A percentile compares a stretch with the other conserved stretches of the same genome.
Conservation (phyloP, 495 filamentous ascomycete genomes). For the Aspergillus saccharolyticus region DNA sequence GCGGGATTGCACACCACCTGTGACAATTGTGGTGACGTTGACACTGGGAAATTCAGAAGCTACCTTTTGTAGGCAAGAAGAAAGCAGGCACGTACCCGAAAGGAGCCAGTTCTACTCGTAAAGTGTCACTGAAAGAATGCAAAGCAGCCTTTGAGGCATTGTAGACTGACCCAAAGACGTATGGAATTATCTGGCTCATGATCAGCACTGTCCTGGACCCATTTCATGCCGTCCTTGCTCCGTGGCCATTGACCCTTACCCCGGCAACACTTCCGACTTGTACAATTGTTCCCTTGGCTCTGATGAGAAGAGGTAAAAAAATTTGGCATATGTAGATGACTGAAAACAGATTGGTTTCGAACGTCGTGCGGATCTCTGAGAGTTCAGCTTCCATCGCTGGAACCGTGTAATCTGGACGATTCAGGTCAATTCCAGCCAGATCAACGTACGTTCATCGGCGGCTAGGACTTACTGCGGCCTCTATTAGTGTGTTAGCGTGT, state of each 20-base stretch:
- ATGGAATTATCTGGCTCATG: conserved; percentile 41
- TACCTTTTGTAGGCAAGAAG: background rate
- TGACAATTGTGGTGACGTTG: conserved; percentile 53
- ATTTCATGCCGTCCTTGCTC: background rate
- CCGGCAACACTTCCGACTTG: conserved; percentile 56
- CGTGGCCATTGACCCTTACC: conserved; percentile 17
- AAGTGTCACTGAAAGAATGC: conserved; percentile 54
- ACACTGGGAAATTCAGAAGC: conserved; percentile 26
- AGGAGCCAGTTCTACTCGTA: conserved; percentile 51
- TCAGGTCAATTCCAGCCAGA: conserved; percentile 4
- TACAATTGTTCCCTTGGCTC: conserved; percentile 56
- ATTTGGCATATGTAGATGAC: conserved; percentile 56
- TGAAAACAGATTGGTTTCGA: conserved; percentile 56
- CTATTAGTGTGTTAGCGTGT: conserved; percentile 19
- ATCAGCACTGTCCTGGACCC: background rate
- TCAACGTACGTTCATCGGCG: background rate
- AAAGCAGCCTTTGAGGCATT: conserved; percentile 62
- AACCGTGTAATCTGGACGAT: conserved; percentile 50
- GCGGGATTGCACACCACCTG: conserved; percentile 56
- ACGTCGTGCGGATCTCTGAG: conserved; percentile 45
- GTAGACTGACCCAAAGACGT: conserved; percentile 54
- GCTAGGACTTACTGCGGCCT: conserved; percentile 33
- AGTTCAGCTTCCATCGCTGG: conserved; percentile 54
- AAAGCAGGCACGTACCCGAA: conserved; percentile 32
- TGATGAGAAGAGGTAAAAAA: conserved; percentile 55